Conservation (phyloP, 176 grass and related monocot species). For the Zea mays region DNA sequence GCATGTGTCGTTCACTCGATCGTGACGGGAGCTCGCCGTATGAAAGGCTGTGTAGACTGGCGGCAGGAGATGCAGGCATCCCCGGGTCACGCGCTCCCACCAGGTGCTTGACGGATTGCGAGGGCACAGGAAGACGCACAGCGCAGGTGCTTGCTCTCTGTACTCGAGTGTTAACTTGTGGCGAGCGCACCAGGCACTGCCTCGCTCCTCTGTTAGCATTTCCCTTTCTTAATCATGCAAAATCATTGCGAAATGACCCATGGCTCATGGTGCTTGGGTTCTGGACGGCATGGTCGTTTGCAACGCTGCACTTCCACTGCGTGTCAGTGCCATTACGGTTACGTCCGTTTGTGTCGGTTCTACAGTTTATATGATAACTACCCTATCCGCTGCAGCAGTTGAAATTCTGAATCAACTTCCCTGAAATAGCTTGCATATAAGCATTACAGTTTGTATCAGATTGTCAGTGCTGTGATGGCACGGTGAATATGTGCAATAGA, state of each 20-base stretch:
- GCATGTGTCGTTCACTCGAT: conserved; percentile 4
- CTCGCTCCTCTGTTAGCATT: neutral
- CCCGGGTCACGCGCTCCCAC: neutral
- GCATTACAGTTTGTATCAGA: neutral
- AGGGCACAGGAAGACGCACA: neutral
- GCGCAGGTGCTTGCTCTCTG: conserved; percentile 31
- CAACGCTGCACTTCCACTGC: neutral
- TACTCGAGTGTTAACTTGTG: conserved; percentile 3
- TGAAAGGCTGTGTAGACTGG: neutral
- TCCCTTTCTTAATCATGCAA: conserved; percentile 23
- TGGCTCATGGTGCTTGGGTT: neutral
- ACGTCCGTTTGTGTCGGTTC: neutral
- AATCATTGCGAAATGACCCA: conserved; percentile 24
- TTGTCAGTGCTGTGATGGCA: neutral
- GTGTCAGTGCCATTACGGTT: neutral
- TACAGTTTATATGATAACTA: neutral
- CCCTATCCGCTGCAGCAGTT: neutral
- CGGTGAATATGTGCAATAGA: neutral
- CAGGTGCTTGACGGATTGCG: conserved; percentile 45
- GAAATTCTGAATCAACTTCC: neutral
- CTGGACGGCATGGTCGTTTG: conserved; percentile 7
- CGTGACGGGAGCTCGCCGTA: neutral
- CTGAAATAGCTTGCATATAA: neutral
- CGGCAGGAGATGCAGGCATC: neutral
- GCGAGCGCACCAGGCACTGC: neutral